Evolutionary conservation across 257 asterid species (phyloP).

Genomic region (Nicotiana tabacum): DNA sequence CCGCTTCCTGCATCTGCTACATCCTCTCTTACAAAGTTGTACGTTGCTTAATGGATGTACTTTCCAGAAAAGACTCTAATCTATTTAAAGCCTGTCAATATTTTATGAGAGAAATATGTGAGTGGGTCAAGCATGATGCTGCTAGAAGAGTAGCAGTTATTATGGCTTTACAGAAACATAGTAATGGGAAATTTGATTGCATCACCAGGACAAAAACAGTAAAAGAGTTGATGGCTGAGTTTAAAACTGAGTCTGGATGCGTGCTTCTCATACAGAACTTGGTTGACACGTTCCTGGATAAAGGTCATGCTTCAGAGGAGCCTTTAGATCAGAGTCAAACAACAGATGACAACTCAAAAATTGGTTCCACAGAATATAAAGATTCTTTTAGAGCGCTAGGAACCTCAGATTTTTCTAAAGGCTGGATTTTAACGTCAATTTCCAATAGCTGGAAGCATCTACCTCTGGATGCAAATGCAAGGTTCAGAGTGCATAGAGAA

Average conservation of each 20-base stretch:
- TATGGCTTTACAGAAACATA: constrained; percentile 79
- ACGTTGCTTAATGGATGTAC: constrained; percentile 83
- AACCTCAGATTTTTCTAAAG: constrained; percentile 52
- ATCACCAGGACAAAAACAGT: constrained; percentile 69
- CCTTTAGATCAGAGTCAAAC: constrained; percentile 98
- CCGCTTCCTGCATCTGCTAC: constrained; percentile 45
- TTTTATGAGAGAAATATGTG: constrained; percentile 67
- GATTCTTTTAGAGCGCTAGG: constrained; percentile 49
- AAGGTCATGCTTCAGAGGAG: constrained; percentile 66
- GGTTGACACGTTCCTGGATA: constrained; percentile 73
- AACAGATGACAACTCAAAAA: constrained; percentile 87
- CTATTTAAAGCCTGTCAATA: constrained; percentile 71
- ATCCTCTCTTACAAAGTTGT: constrained; percentile 65
- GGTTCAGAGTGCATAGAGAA: constrained; percentile 70
- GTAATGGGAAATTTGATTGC: constrained; percentile 75
- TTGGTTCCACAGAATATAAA: constrained; percentile 69
- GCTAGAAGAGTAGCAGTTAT: constrained; percentile 70
- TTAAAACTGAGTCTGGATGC: constrained; percentile 74
- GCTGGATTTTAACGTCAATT: constrained; percentile 78
- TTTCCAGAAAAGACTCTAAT: constrained; percentile 81
- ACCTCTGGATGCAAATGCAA: constrained; percentile 67
- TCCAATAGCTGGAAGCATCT: constrained; percentile 55
- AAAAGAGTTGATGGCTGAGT: constrained; percentile 65
- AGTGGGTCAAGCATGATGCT: constrained; percentile 68
- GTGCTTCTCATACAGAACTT: constrained; percentile 54